Conservation (phyloP, 75 land plant genomes). For the Pinus albicaulis region DNA sequence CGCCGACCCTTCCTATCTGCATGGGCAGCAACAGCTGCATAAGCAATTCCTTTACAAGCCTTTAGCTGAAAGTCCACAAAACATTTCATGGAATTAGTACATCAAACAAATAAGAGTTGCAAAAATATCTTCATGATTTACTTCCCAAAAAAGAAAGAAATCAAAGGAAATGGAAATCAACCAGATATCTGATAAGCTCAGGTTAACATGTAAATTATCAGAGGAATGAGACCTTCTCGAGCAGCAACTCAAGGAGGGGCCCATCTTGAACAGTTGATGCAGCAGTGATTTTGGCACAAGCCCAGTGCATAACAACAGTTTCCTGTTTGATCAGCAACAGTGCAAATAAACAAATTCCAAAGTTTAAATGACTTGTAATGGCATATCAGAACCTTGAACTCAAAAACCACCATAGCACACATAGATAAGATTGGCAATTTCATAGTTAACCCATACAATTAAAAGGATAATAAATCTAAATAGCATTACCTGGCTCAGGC, state of each 20-base stretch:
- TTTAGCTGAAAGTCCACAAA: slow-evolving; percentile 57
- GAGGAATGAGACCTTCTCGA: slow-evolving; percentile 73
- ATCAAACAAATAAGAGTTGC: not conserved
- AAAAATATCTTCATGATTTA: not conserved
- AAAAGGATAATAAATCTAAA: not conserved
- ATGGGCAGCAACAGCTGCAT: slow-evolving; percentile 96
- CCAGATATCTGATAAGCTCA: not conserved
- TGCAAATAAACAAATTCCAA: slow-evolving; percentile 8
- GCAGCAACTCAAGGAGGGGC: slow-evolving; percentile 66
- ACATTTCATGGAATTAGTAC: not conserved
- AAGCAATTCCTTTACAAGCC: slow-evolving; percentile 87
- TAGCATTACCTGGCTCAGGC: slow-evolving; percentile 63
- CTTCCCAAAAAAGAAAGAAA: slow-evolving; percentile 5
- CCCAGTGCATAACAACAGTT: slow-evolving; percentile 95
- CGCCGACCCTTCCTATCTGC: slow-evolving; percentile 85
- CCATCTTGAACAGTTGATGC: slow-evolving; percentile 69
- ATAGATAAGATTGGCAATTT: not conserved
- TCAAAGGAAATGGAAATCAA: slow-evolving; percentile 3
- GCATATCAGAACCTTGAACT: not conserved
- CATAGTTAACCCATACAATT: not conserved
- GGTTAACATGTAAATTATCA: not conserved
- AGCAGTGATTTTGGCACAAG: slow-evolving; percentile 83
- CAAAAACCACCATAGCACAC: not conserved
- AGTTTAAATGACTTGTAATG: not conserved
- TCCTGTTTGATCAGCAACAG: slow-evolving; percentile 53